Evolutionary conservation across 2,329 filamentous ascomycete genomes (phyloP), one percentile per base, ranked within the genome.

Genomic region (Talaromyces sp.): DNA sequence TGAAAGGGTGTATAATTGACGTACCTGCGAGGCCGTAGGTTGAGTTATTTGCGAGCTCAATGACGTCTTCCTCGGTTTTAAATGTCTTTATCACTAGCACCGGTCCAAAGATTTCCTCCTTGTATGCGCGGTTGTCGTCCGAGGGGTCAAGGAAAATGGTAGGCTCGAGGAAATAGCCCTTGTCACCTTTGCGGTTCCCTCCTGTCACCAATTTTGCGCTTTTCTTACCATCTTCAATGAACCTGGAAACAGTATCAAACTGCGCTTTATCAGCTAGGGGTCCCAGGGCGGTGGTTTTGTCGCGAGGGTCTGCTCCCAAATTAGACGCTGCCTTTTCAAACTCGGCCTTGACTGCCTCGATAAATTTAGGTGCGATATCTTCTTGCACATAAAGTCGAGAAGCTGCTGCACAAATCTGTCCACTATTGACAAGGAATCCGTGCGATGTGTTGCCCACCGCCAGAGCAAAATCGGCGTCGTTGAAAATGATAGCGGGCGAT

Each of bases 401-500:
- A 19, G 65, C 64, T 33, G 68, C 68, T 33, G 61, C 61, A 44
- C 68, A 70, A 4, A 68, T 62, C 47, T 70, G 68, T 2, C 67
- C 67, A 5, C 60, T 64, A 28, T 69, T 66, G 13, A 63, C 57
- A 2, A 65, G 39, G 42, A 69, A 65, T 4, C 62, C 64, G 10
- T 58, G 55, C n/a, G 56, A 57, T 27, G 54, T 58, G 49, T 54
- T 62, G 30, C 11, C 47, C 5, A 72, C 59, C 15, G 66, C 64
- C 54, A 73, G 69, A 25, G 69, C 66, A 27, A 77, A 63, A 52
- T 71, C 65, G 2, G 49, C 55, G 36, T 62, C 60, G 15, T 59
- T 57, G 32, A 62, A 62, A 10, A 62, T 30, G 65, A 62, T 39
- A 7, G 65, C 57, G 65, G 78, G 78, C 11, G 72, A 75, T 68